Percentiles rank a stretch among this genome's conserved stretches.
These are phyloP conservation scores for Microsporum ferrugineum DNA, from an alignment of 2,329 filamentous ascomycete genomes.

Conservation along the genomic window DNA sequence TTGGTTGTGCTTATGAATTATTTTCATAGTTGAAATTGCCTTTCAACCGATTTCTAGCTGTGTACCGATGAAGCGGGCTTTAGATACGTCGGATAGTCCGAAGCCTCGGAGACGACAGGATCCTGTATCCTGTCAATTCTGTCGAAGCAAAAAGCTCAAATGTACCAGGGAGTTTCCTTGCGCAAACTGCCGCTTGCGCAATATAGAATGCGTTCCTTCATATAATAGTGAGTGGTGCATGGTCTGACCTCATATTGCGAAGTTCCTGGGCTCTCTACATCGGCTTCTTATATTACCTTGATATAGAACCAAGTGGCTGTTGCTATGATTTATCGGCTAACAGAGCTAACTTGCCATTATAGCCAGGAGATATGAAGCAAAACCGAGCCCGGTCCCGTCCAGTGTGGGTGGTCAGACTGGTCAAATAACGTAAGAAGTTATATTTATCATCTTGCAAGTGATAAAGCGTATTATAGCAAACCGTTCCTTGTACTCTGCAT, in stretches of 20 bases:
- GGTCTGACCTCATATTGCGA: neutral
- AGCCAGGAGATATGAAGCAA: neutral
- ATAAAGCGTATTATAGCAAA: neutral
- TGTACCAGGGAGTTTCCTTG: conserved; percentile 44
- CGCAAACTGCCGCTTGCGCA: conserved; percentile 30
- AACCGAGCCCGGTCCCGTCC: neutral
- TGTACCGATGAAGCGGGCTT: conserved; percentile 4
- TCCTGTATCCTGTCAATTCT: conserved; percentile 32
- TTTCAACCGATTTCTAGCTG: neutral
- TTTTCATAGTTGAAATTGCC: neutral
- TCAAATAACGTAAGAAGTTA: neutral
- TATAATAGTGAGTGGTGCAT: neutral
- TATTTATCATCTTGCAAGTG: neutral
- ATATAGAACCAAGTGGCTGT: neutral
- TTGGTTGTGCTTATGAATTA: neutral
- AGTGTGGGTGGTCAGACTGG: neutral
- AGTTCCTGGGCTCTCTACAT: neutral
- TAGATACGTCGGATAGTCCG: conserved; percentile 1
- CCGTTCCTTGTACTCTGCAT: neutral
- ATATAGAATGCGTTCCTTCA: neutral
- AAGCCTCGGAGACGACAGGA: conserved; percentile 4
- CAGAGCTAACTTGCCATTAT: neutral
- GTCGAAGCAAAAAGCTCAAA: conserved; percentile 39
- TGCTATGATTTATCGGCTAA: neutral
- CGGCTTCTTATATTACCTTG: neutral